Evolutionary conservation across 805 yeast genomes (phyloP).

Genomic region (Monosporozyma yasuniensis): DNA sequence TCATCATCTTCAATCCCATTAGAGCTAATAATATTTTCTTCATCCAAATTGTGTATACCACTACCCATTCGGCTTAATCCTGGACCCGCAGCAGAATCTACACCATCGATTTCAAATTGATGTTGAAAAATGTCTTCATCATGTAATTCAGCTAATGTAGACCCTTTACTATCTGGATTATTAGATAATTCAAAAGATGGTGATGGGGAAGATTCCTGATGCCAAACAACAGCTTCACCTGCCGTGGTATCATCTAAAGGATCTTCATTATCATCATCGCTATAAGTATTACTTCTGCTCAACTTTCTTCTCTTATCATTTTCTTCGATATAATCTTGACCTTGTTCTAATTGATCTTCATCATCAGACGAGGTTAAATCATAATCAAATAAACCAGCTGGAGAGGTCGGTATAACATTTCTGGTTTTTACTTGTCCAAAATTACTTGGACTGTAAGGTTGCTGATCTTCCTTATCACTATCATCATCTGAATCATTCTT

Average conservation of each 20-base stretch:
- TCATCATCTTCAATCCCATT: slow-evolving; percentile 7
- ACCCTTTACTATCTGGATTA: slow-evolving; percentile 8
- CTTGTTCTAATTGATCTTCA: neutral
- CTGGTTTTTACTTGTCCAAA: neutral
- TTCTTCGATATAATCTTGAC: slow-evolving; percentile 1
- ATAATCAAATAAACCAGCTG: neutral
- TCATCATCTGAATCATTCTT: slow-evolving; percentile 11
- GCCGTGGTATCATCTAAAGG: neutral
- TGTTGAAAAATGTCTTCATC: slow-evolving; percentile 32
- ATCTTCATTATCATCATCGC: neutral
- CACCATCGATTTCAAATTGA: slow-evolving; percentile 37
- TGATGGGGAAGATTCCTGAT: neutral
- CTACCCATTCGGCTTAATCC: neutral
- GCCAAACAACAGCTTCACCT: neutral
- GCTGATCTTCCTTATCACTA: slow-evolving; percentile 6
- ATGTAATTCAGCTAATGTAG: slow-evolving; percentile 12
- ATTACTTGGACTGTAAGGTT: neutral
- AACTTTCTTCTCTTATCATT: slow-evolving; percentile 2
- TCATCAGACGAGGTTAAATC: neutral
- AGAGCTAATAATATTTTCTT: neutral
- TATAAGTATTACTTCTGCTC: neutral
- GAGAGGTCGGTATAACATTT: neutral
- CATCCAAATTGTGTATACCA: neutral
- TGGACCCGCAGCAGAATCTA: slow-evolving; percentile 5
- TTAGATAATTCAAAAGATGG: slow-evolving; percentile 10